Evolutionary conservation across 768 basidiomycete genomes (phyloP).

Genomic region (Amanita jacksonii): DNA sequence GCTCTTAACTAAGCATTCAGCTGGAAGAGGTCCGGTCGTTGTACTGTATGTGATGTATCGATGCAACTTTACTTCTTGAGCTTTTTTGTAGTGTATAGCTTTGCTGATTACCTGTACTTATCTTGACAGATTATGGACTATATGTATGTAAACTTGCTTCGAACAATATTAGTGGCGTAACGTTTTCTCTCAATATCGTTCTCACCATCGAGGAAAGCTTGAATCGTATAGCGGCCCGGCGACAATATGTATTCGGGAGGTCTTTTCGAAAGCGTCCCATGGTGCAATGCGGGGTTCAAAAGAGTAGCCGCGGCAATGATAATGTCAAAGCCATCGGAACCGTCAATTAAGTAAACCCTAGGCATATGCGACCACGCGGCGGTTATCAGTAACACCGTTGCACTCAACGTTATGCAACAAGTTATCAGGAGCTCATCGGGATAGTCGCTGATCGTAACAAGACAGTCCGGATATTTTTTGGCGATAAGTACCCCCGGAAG

Average conservation of each 20-base stretch:
- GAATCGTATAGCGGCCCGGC: constrained; percentile 67
- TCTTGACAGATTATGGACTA: neutral
- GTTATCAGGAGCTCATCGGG: constrained; percentile 59
- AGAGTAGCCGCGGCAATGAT: constrained; percentile 69
- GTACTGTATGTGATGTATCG: neutral
- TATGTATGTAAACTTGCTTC: neutral
- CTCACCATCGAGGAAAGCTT: constrained; percentile 49
- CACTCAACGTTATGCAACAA: constrained; percentile 45
- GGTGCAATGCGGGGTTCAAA: constrained; percentile 62
- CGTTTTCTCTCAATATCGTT: constrained; percentile 58
- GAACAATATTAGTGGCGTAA: constrained; percentile 29
- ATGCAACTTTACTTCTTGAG: neutral
- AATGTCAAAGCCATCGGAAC: constrained; percentile 41
- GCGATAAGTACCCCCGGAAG: constrained; percentile 64
- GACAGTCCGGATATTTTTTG: constrained; percentile 29
- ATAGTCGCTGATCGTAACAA: constrained; percentile 58
- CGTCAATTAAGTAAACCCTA: constrained; percentile 41
- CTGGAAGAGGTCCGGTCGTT: neutral
- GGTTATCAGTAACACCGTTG: constrained; percentile 40
- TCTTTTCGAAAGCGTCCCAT: constrained; percentile 32
- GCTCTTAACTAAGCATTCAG: neutral
- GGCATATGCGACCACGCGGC: constrained; percentile 45
- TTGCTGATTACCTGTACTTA: neutral
- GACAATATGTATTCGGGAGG: constrained; percentile 52
- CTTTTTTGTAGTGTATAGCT: neutral